These are phyloP conservation scores for Exophiala phaeomuriformis DNA, from an alignment of 2,329 filamentous ascomycete genomes.

Conservation along the genomic window DNA sequence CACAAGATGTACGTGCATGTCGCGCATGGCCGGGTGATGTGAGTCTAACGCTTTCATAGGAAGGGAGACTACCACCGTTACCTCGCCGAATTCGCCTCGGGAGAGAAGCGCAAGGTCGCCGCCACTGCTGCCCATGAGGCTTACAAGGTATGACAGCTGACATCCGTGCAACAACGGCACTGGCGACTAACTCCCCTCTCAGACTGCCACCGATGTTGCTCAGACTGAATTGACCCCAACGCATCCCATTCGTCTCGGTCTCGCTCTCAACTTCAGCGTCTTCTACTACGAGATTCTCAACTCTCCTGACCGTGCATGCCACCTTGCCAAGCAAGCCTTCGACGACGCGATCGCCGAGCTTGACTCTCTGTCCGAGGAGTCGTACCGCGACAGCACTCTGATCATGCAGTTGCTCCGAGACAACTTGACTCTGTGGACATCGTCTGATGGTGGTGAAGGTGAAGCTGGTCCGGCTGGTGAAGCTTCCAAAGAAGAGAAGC, in stretches of 20 bases:
- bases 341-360: constrained; percentile 98
- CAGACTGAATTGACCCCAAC: constrained; percentile 96
- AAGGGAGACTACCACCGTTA: constrained; percentile 98
- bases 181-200: constrained; percentile 17
- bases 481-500: constrained; percentile 56
- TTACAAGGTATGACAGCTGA: constrained; percentile 69
- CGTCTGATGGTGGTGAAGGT: constrained; percentile 75
- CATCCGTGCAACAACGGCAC: neutral
- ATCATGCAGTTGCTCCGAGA: constrained; percentile 99
- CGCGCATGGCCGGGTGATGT: constrained; percentile 3
- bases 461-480: constrained; percentile 52
- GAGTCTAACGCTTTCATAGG: constrained; percentile 46
- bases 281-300: constrained; percentile 99
- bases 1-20: constrained; percentile 81
- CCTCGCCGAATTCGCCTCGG: constrained; percentile 84
- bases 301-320: constrained; percentile 94
- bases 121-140: constrained; percentile 85
- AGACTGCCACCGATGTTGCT: constrained; percentile 96
- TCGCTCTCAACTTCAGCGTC: constrained; percentile 97
- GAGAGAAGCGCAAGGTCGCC: constrained; percentile 84
- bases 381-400: constrained; percentile 96
- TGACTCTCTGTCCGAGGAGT: constrained; percentile 94
- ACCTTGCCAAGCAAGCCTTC: constrained; percentile 97
- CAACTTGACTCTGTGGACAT: constrained; percentile 97
- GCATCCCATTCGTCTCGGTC: constrained; percentile 94